Base-by-base conservation (phyloP, 305 asterid species). In the Fraxinus angustifolia region DNA sequence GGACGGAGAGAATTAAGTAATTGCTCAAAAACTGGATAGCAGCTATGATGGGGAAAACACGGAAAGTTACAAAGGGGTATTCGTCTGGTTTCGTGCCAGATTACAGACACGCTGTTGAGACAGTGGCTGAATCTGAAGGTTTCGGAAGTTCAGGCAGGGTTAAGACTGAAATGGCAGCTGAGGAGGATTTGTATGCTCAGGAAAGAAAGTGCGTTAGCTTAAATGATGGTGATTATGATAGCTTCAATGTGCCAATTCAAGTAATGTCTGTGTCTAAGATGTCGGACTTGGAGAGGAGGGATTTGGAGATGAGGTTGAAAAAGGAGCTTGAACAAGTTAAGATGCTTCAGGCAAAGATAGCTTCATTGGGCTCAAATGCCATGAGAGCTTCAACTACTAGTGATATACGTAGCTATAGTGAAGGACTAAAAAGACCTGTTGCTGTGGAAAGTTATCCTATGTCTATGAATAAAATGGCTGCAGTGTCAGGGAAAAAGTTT, bases 81-180 rank as follows among this genome's bases (percentile, higher is more conserved):
- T 83, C 91, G n/a, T 72, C 90, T 23, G 90, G 91, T 45, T 83
- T 89, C 80, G 93, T 90, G 77, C 92, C 97, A 0, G 93, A 91
- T 82, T 93, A 84, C 80, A 81, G 91, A 26, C 90, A 87, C 84
- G 92, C 86, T 4, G 88, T 88, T n/a, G 97, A 90, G 82, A 87
- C 93, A n/a, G 87, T 89, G 81, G 94, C 88, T 65, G 96, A 92
- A 76, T 90, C 95, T 0, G 94, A 87, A 82, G 88, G 90, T 56
- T 84, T 88, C 65, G 92, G 91, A 71, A 83, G 86, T 81, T 88
- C 89, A 0, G 90, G 87, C 38, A 84, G 89, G 78, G 76, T 73
- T 60, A 89, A 89, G 48, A 62, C 80, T 0, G 88, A 89, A 40
- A 75, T 90, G 83, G 75, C 82, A 71, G 88, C 87, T 76, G 83